These are phyloP conservation scores for Sporothrix dimorphospora DNA, from an alignment of 2,329 filamentous ascomycete species.

Conservation along the genomic window DNA sequence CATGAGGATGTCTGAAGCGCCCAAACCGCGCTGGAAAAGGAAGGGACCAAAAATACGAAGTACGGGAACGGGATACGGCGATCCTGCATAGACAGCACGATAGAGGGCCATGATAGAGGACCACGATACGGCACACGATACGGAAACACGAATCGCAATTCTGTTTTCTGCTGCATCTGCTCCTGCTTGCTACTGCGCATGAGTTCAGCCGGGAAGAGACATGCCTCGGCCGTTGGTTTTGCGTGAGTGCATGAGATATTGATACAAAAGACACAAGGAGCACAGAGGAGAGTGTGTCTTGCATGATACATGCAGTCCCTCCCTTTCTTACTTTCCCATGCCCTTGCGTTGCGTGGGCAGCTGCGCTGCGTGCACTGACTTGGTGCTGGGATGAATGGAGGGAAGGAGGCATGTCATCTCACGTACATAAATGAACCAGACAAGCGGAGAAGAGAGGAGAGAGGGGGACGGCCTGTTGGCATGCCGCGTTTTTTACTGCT, in stretches of 20 bases:
- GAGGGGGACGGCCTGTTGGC: neutral
- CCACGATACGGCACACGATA: neutral
- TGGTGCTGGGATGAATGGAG: neutral
- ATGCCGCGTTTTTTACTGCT: neutral
- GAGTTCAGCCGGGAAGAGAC: constrained; percentile 2
- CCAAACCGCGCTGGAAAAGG: constrained; percentile 12
- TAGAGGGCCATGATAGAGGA: neutral
- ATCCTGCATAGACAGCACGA: neutral
- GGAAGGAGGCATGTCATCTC: constrained; percentile 6
- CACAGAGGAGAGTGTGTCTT: constrained; percentile 6
- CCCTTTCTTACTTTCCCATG: neutral
- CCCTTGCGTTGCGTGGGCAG: neutral
- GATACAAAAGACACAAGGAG: no score
- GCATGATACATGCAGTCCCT: constrained; percentile 5
- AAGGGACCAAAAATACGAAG: neutral
- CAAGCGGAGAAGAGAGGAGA: neutral
- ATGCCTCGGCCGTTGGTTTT: neutral
- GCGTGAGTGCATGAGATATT: neutral
- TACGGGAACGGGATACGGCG: neutral
- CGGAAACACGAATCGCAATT: constrained; percentile 6
- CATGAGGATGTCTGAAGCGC: constrained; percentile 5
- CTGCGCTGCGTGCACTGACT: constrained; percentile 4
- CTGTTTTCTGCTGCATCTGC: neutral
- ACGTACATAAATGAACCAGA: constrained; percentile 18
- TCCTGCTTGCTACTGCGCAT: neutral